Percentiles rank a stretch among this genome's conserved stretches.
Evolutionary conservation across 2,329 filamentous ascomycete genomes (phyloP).

Genomic region (Fusarium albosuccineum): DNA sequence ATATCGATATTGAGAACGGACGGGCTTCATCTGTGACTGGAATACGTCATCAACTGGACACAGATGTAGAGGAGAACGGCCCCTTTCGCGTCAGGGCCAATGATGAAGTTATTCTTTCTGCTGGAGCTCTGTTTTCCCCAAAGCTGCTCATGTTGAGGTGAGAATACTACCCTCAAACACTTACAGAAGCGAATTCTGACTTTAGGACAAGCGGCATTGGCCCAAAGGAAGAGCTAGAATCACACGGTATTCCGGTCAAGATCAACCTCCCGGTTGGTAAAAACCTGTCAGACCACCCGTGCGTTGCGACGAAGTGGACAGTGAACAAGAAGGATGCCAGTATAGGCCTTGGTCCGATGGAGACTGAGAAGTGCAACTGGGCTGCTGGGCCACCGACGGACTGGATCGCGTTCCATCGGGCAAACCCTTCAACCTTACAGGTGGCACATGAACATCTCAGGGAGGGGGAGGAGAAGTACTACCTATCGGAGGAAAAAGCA

Average conservation of each 20-base stretch:
- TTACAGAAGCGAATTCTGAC: too few relatives aligned
- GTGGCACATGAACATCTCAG: background rate
- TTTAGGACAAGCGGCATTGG: background rate
- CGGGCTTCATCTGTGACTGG: background rate
- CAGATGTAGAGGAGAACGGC: fast-evolving
- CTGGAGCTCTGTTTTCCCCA: background rate
- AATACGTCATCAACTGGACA: background rate
- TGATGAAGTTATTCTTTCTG: background rate
- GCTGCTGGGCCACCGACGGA: background rate
- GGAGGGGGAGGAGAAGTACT: background rate
- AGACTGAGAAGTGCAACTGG: background rate
- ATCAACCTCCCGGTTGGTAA: background rate
- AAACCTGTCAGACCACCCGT: background rate
- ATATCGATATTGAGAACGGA: background rate
- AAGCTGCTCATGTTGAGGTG: background rate
- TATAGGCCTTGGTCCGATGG: background rate
- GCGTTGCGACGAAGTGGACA: background rate
- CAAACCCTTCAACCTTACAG: background rate
- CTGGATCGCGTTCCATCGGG: background rate
- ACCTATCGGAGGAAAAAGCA: background rate
- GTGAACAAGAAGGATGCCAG: background rate
- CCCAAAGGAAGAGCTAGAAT: background rate
- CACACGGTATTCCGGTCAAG: background rate
- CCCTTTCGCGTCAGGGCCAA: background rate
- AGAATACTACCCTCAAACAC: background rate